These are phyloP conservation scores for Curvularia spicifera DNA, from an alignment of 2,329 filamentous ascomycete genomes.

Conservation along the genomic window DNA sequence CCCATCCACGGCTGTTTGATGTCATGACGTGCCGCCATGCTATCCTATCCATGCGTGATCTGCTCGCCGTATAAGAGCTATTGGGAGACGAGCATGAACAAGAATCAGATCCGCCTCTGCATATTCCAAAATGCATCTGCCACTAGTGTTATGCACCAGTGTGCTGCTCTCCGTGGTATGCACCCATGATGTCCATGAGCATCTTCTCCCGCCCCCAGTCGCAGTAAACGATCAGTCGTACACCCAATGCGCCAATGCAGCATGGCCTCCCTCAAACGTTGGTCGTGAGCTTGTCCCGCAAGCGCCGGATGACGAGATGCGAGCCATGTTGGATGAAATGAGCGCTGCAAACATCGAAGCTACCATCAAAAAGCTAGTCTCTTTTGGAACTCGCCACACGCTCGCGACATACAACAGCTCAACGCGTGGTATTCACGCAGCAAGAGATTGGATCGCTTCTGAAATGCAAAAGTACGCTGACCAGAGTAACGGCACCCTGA, in stretches of 20 bases:
- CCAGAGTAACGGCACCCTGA: conserved; percentile 58
- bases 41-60: background rate
- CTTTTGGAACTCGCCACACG: conserved; percentile 65
- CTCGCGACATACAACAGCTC: conserved; percentile 60
- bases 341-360: conserved; percentile 56
- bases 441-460: conserved; percentile 62
- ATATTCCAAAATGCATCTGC: conserved; percentile 29
- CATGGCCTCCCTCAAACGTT: conserved; percentile 53
- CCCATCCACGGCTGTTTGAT: conserved; percentile 13
- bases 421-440: conserved; percentile 62
- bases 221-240: conserved; percentile 44
- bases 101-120: background rate
- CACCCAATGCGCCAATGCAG: conserved; percentile 43
- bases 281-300: conserved; percentile 51
- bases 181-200: conserved; percentile 38
- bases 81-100: background rate
- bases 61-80: conserved; percentile 19
- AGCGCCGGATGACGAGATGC: conserved; percentile 50
- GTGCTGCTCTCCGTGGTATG: conserved; percentile 27
- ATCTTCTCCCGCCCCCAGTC: conserved; percentile 37
- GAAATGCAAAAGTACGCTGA: conserved; percentile 59
- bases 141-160: conserved; percentile 14
- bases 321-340: conserved; percentile 50
- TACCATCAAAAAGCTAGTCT: conserved; percentile 61
- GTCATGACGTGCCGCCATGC: conserved; percentile 8